Evolutionary conservation across 257 asterid species (phyloP).

Genomic region (Solanum dulcamara): DNA sequence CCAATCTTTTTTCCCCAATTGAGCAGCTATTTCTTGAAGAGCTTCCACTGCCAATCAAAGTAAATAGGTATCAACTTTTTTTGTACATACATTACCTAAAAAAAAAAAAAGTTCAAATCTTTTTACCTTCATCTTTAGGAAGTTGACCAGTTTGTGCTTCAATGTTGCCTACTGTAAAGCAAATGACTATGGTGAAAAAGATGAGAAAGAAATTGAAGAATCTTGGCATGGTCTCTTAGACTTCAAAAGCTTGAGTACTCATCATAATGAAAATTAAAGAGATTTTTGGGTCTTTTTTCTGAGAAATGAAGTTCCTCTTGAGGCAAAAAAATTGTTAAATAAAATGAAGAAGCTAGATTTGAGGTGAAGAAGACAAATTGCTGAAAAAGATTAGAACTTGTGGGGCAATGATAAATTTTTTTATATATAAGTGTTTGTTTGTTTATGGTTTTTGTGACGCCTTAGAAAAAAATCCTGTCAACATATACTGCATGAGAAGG

Average conservation of each 20-base stretch:
- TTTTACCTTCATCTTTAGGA: constrained; percentile 6
- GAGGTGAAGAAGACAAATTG: background rate
- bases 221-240: background rate
- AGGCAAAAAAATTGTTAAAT: background rate
- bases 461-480: background rate
- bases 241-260: background rate
- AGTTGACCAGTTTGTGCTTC: constrained; percentile 7
- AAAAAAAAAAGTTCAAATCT: background rate
- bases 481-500: background rate
- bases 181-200: background rate
- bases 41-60: constrained; percentile 25
- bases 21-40: constrained; percentile 38
- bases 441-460: background rate
- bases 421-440: background rate
- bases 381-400: background rate
- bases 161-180: background rate
- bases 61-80: background rate
- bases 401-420: background rate
- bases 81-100: background rate
- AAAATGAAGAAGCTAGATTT: background rate
- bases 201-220: background rate
- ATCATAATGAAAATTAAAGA: background rate
- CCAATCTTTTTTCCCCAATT: constrained; percentile 53
- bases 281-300: background rate
- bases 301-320: background rate